phyloP scores from a whole-genome alignment of 2,329 filamentous ascomycete genomes.

The Hirsutella thompsonii region DNA sequence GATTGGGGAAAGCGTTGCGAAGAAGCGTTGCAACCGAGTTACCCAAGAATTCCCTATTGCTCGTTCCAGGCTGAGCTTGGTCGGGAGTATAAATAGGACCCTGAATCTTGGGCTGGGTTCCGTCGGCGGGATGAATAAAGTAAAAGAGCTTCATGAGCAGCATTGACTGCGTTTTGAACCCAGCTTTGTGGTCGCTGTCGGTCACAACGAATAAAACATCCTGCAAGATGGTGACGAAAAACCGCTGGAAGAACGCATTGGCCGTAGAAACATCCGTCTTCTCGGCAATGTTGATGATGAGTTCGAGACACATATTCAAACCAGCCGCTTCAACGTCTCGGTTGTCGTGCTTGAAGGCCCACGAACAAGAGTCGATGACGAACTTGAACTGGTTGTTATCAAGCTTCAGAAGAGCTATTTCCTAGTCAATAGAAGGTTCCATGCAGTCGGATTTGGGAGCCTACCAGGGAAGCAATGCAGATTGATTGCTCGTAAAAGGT shows the following conservation, averaged over 20 bases:
- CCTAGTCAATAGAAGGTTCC: not conserved
- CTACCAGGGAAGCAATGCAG: conserved; percentile 83
- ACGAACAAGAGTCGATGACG: conserved; percentile 98
- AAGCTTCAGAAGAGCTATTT: conserved; percentile 75
- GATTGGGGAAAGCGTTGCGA: conserved; percentile 83
- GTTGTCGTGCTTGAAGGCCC: conserved; percentile 99
- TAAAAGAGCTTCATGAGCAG: conserved; percentile 92
- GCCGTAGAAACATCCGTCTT: conserved; percentile 76
- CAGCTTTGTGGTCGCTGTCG: conserved; percentile 95
- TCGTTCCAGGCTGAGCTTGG: conserved; percentile 69
- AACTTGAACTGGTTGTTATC: conserved; percentile 98
- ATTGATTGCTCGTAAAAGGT: conserved; percentile 89
- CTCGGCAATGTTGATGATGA: conserved; percentile 95
- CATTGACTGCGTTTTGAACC: conserved; percentile 96
- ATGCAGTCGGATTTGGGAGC: not conserved
- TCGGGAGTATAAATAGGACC: conserved; percentile 81
- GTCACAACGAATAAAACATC: conserved; percentile 98
- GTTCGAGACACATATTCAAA: conserved; percentile 93
- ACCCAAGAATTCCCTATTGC: conserved; percentile 81
- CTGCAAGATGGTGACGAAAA: conserved; percentile 89
- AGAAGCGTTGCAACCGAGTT: conserved; percentile 78
- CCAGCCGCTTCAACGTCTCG: conserved; percentile 93
- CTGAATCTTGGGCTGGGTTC: conserved; percentile 67
- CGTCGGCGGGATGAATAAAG: conserved; percentile 67
- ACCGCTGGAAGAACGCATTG: conserved; percentile 94